Base-by-base conservation (phyloP, 257 asterid species). In the Scutellaria barbata region DNA sequence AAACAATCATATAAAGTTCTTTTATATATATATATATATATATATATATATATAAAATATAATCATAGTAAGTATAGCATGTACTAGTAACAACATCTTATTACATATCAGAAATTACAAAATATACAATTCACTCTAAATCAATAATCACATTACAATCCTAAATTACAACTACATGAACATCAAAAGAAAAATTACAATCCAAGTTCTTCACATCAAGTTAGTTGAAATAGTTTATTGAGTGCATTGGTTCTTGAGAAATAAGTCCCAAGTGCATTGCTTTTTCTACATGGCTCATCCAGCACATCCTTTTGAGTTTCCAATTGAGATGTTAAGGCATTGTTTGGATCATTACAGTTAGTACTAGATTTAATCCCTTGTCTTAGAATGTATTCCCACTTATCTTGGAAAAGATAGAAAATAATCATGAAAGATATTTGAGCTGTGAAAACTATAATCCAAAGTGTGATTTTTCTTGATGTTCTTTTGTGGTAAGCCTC, bases 331-430 rank as follows among this genome's bases (percentile, higher is more conserved):
- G 56, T 57, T 45, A 69, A 10, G 18, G 72, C 20, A 46, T 10
- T 57, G 63, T 14, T 43, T 20, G 59, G 54, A 77, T 40, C 73
- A 65, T 10, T 48, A 57, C 39, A 67, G 51, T 25, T 8, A 67
- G 12, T 7, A 11, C 63, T 30, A 70, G n/a, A 58, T 45, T 55
- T n/a, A 16, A n/a, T 22, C 40, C 92, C 89, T 84, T 92, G 96
- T 71, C 79, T 84, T 61, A 78, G 77, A 3, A 90, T 82, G 60
- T 92, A 88, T 39, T 90, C 88, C 98, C 96, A 92, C 73, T 90
- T 90, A 69, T 90, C 96, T 85, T 88, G 98, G 30, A 88, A 79
- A 56, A 92, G 92, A 73, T 86, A 92, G 62, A 86, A 77, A 46
- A 92, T 60, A 3, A 82, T 77, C 98, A 90, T 92, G 74, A 90